phyloP scores from a whole-genome alignment of 129 eudicot genomes.

The Glebionis coronaria region DNA sequence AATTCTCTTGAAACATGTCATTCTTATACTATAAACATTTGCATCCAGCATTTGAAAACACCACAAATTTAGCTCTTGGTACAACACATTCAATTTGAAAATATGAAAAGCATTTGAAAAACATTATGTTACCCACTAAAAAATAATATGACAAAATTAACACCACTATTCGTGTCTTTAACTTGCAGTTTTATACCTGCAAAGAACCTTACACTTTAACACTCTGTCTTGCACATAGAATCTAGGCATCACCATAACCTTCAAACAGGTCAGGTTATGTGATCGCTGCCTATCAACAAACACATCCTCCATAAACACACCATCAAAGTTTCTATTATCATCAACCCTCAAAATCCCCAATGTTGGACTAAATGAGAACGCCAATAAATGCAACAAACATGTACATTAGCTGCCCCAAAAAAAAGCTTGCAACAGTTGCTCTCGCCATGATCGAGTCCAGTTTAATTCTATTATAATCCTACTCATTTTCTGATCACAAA shows the following conservation, averaged over 20 bases:
- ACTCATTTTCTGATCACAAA: slow-evolving; percentile 96
- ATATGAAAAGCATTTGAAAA: slow-evolving; percentile 19
- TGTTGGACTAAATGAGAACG: too few species aligned
- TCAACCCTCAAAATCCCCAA: too few species aligned
- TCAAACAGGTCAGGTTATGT: slow-evolving; percentile 47
- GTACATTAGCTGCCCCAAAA: slow-evolving; percentile 93
- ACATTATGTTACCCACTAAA: slow-evolving; percentile 24
- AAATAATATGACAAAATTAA: slow-evolving; percentile 9
- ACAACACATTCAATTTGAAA: too few species aligned
- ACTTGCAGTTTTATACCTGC: too few species aligned
- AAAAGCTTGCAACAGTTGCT: slow-evolving; percentile 74
- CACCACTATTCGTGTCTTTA: too few species aligned
- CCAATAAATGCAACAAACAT: too few species aligned
- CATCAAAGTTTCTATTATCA: too few species aligned
- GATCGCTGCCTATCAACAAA: too few species aligned
- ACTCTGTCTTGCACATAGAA: slow-evolving; percentile 77
- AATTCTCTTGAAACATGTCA: slow-evolving; percentile 12
- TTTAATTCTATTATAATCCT: too few species aligned
- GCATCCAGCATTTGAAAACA: too few species aligned
- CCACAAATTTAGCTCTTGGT: too few species aligned
- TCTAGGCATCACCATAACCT: slow-evolving; percentile 86
- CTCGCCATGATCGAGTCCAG: slow-evolving; percentile 95
- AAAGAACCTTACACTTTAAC: background rate
- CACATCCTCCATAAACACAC: too few species aligned
- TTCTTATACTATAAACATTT: slow-evolving; percentile 17